Conservation (phyloP, 306 rosid species). For the Fagus sylvatica region DNA sequence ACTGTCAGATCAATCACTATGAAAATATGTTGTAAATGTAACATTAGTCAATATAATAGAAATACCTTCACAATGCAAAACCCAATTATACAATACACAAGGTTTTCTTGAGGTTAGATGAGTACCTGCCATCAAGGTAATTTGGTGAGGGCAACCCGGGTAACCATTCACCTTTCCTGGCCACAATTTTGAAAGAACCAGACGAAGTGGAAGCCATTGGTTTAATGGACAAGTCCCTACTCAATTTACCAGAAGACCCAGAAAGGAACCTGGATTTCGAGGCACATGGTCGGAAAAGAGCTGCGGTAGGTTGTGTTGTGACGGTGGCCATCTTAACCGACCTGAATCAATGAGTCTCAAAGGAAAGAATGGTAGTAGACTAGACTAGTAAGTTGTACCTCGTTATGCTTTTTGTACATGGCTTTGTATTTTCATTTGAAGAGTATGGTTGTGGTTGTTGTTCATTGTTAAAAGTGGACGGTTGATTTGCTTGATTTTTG, state of each 20-base stretch:
- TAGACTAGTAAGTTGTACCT: conserved; percentile 12
- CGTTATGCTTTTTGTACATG: conserved; percentile 34
- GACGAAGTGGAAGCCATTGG: conserved; percentile 47
- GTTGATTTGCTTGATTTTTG: conserved; percentile 51
- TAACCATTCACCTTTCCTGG: conserved; percentile 95
- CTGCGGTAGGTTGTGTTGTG: conserved; percentile 85
- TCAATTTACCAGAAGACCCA: conserved; percentile 68
- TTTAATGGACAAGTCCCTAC: conserved; percentile 56
- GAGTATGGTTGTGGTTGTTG: conserved; percentile 58
- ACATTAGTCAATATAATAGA: not conserved
- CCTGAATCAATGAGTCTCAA: conserved; percentile 10
- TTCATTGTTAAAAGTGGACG: conserved; percentile 19
- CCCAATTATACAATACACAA: not conserved
- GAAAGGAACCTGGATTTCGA: conserved; percentile 64
- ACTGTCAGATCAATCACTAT: too few species aligned
- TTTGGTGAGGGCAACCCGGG: conserved; percentile 87
- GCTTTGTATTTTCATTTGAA: conserved; percentile 42
- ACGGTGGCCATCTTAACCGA: conserved; percentile 76
- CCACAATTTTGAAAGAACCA: conserved; percentile 69
- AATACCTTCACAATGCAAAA: too few species aligned
- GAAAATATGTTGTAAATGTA: too few species aligned
- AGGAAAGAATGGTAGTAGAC: not conserved
- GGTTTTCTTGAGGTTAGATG: not conserved
- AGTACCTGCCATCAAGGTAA: conserved; percentile 80
- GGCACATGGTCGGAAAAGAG: conserved; percentile 74